Percentiles rank a stretch among this genome's conserved stretches.
These are phyloP conservation scores for Kentomonas sorsogonicus DNA, from an alignment of 208 protist genomes.

Conservation along the genomic window DNA sequence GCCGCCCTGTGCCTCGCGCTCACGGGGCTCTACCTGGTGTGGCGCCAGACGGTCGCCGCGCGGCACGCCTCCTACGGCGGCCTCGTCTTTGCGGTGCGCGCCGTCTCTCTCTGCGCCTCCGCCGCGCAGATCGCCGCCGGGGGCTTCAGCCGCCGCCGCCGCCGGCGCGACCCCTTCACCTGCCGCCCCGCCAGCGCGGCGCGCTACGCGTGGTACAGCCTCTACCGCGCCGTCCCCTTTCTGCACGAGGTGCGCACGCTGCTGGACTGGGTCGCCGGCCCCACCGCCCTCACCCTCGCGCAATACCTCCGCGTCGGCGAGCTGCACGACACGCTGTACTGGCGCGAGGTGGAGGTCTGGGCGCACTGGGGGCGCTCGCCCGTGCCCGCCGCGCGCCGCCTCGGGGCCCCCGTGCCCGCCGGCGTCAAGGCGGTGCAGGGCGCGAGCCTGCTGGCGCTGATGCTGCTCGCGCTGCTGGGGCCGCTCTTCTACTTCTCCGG, in stretches of 20 bases:
- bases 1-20: constrained; percentile 28
- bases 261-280: constrained; percentile 71
- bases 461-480: constrained; percentile 60
- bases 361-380: constrained; percentile 5
- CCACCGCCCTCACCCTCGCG: constrained; percentile 56
- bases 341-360: constrained; percentile 24
- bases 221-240: constrained; percentile 66
- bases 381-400: constrained; percentile 13
- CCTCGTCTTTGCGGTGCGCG: constrained; percentile 48
- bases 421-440: constrained; percentile 38
- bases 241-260: constrained; percentile 68
- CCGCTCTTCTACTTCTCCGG: constrained; percentile 86
- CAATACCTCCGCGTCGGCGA: constrained; percentile 84
- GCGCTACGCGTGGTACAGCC: constrained; percentile 30
- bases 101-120: constrained; percentile 31
- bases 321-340: constrained; percentile 50
- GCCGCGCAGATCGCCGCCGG: constrained; percentile 56
- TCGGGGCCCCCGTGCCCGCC: constrained; percentile 33
- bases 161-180: constrained; percentile 61
- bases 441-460: constrained; percentile 32
- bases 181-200: constrained; percentile 26
- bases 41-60: constrained; percentile 28
- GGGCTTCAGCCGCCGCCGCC: constrained; percentile 50
- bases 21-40: constrained; percentile 45
- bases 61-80: constrained; percentile 21